Evolutionary conservation across 2,329 filamentous ascomycete species (phyloP), one percentile per base, ranked within the genome.

Genomic region (Aspergillus novoparasiticus): DNA sequence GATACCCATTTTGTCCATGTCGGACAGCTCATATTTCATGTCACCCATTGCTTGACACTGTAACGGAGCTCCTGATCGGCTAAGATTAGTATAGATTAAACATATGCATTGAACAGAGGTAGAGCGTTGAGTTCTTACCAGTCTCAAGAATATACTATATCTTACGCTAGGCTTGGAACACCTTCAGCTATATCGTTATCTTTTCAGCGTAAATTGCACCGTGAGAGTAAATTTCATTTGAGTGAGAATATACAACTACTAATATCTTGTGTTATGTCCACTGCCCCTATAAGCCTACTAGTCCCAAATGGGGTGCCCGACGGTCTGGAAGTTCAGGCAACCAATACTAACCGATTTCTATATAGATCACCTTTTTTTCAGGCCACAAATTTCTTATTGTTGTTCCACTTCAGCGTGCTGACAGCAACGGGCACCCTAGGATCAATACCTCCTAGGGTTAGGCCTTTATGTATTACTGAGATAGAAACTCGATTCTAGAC

Each of bases 1-100:
- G n/a, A 68, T 58, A 6, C 62, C 68, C 21, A 61, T 51, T 58
- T 66, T 71, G 58, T 72, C 71, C 12, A 70, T 21, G 28, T 72
- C 69, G 16, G 70, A 71, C 41, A 72, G 58, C 48, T 71, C 65
- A 58, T 70, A 67, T 21, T 58, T 67, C 26, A n/a, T 32, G 16
- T 51, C 14, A 28, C 2, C 26, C 48, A 51, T 51, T 12, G 28
- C 48, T 51, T 10, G 8, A 28, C 8, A 51, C 48, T 32, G 23
- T 51, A 1, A 28, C 9, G 19, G 10, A 32, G 12, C 26, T 32
- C 4, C 48, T 51, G 48, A 32, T 51, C 21, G 6, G 48, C 16
- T 28, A 30, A 32, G 14, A 10, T 32, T 16, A 51, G 26, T n/a
- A 41, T 41, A 41, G 3, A 41, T 6, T 19, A 32, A 32, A 51